Evolutionary conservation across 148 eudicot genomes (phyloP).

Genomic region (Fagopyrum tataricum): DNA sequence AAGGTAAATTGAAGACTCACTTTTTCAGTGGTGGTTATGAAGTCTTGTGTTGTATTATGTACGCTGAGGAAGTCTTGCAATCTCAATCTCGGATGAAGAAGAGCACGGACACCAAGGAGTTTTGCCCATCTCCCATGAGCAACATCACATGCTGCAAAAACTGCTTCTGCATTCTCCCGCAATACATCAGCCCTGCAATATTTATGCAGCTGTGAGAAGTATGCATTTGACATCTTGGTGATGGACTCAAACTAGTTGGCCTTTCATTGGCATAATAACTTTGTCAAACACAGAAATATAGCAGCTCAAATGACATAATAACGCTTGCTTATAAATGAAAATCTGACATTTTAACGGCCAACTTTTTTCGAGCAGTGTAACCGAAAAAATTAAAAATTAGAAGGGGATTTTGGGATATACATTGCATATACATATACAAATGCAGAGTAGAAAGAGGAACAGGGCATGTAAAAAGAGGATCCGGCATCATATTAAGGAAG

Average conservation of each 20-base stretch:
- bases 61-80: slow-evolving; percentile 79
- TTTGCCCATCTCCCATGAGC: slow-evolving; percentile 99
- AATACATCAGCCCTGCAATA: slow-evolving; percentile 87
- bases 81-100: slow-evolving; percentile 81
- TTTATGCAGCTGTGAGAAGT: slow-evolving; percentile 4
- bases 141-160: slow-evolving; percentile 96
- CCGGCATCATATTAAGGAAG: neutral
- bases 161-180: slow-evolving; percentile 97
- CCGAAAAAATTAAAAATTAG: neutral
- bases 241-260: slow-evolving; percentile 2
- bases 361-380: neutral
- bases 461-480: neutral
- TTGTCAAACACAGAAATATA: slow-evolving; percentile 3
- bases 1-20: slow-evolving; percentile 23
- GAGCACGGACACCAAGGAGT: slow-evolving; percentile 94
- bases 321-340: neutral
- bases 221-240: neutral
- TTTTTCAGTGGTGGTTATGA: slow-evolving; percentile 88
- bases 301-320: neutral
- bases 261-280: slow-evolving; percentile 1
- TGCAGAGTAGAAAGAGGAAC: no score
- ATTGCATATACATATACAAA: neutral
- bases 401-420: neutral
- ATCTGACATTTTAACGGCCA: neutral
- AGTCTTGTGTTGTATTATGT: slow-evolving; percentile 76